phyloP scores from a whole-genome alignment of 1,284 basidiomycete species.

The Apiotrichum laibachii region DNA sequence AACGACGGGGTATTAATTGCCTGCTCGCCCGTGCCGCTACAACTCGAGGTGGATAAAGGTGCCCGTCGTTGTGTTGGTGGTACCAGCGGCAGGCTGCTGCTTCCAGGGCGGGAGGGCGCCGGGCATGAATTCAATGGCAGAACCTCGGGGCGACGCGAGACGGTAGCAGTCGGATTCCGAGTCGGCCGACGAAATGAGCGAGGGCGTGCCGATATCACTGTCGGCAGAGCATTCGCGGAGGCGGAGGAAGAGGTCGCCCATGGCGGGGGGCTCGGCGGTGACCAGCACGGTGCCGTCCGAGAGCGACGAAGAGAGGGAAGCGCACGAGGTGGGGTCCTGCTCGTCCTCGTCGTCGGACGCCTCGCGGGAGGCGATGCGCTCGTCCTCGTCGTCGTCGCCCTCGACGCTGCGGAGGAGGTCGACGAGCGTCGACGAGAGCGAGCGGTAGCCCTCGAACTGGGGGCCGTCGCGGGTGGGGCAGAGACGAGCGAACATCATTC shows the following conservation, averaged over 20 bases:
- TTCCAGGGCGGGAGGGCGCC: background rate
- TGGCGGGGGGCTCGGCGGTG: background rate
- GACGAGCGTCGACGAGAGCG: slow-evolving; percentile 39
- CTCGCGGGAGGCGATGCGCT: slow-evolving; percentile 9
- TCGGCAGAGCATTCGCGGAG: slow-evolving; percentile 16
- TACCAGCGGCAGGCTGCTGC: background rate
- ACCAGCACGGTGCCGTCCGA: background rate
- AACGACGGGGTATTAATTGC: background rate
- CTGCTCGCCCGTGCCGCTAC: slow-evolving; percentile 3
- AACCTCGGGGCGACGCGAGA: slow-evolving; percentile 20
- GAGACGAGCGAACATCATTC: slow-evolving; percentile 49
- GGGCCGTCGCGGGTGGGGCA: slow-evolving; percentile 24
- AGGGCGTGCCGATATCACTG: slow-evolving; percentile 26
- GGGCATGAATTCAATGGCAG: slow-evolving; percentile 16
- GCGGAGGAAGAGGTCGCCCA: slow-evolving; percentile 13
- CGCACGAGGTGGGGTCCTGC: slow-evolving; percentile 12
- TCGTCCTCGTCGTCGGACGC: slow-evolving; percentile 9
- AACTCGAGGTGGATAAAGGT: background rate
- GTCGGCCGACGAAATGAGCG: slow-evolving; percentile 23
- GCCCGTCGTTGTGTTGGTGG: background rate
- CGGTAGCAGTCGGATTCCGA: slow-evolving; percentile 22
- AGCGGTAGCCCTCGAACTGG: slow-evolving; percentile 47
- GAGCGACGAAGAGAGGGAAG: background rate
- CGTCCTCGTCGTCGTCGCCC: slow-evolving; percentile 13
- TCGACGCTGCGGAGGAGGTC: slow-evolving; percentile 32